Conservation (phyloP, 2,329 filamentous ascomycete genomes). For the Colletotrichum sp. region DNA sequence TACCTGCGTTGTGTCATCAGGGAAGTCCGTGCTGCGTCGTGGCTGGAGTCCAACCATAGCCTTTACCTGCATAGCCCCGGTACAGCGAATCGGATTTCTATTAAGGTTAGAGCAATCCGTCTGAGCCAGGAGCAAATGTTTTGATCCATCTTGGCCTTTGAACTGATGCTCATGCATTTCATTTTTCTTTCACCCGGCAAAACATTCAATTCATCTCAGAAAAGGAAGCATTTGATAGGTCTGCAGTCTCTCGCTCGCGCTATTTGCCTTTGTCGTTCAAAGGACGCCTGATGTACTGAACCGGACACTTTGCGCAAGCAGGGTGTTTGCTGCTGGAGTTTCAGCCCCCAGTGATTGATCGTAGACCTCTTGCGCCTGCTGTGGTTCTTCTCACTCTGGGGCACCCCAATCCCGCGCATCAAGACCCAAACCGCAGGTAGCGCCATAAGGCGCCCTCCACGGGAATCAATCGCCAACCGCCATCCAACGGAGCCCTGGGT, state of each 20-base stretch:
- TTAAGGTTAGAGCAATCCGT: background rate
- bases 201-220: background rate
- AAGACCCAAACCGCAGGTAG: background rate
- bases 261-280: background rate
- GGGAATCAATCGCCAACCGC: background rate
- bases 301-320: conserved; percentile 11
- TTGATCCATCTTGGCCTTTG: conserved; percentile 1
- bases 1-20: background rate
- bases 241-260: background rate
- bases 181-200: background rate
- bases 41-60: background rate
- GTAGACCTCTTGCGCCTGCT: conserved; percentile 6
- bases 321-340: conserved; percentile 15
- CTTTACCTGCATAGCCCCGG: background rate
- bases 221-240: background rate
- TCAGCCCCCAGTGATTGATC: conserved; percentile 8
- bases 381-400: background rate
- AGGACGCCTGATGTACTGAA: conserved; percentile 1
- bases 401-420: background rate
- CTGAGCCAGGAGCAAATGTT: conserved; percentile 10
- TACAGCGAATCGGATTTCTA: background rate
- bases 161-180: background rate
- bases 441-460: background rate
- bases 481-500: background rate
- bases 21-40: background rate